Evolutionary conservation across 2,329 filamentous ascomycete genomes (phyloP).

Genomic region (Periconia macrospinosa): DNA sequence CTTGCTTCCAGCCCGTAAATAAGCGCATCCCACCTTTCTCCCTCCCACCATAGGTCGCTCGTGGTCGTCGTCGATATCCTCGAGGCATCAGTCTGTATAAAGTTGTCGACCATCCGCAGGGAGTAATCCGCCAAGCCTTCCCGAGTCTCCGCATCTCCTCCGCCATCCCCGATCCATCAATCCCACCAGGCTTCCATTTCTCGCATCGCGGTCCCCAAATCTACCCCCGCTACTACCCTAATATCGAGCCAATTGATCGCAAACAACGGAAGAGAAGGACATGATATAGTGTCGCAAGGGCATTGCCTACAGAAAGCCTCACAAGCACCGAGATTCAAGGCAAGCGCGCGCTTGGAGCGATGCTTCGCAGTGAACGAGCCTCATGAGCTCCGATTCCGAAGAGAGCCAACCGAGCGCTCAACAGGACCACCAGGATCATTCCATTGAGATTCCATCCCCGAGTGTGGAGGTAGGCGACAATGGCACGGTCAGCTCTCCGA

Average conservation of each 20-base stretch:
- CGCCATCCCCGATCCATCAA: not conserved
- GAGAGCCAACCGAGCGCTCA: constrained; percentile 63
- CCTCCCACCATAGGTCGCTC: no score
- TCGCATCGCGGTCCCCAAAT: not conserved
- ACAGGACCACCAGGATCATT: constrained; percentile 51
- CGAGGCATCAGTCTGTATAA: no score
- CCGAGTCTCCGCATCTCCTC: not conserved
- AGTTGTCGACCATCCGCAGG: no score
- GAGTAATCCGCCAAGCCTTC: no score
- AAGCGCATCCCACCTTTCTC: no score
- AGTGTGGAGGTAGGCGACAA: not conserved
- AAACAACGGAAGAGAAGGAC: no score
- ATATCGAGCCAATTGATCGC: not conserved
- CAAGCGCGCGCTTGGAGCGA: constrained; percentile 48
- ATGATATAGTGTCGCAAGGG: no score
- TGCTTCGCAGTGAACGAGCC: constrained; percentile 55
- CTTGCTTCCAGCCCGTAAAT: no score
- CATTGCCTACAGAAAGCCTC: not conserved
- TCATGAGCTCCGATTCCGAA: constrained; percentile 71
- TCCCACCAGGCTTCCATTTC: not conserved
- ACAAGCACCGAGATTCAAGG: constrained; percentile 1
- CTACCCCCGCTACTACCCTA: no score
- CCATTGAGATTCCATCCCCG: not conserved
- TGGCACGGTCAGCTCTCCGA: constrained; percentile 4
- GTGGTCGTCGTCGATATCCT: no score